Base-by-base conservation (phyloP, 2,329 filamentous ascomycete genomes). In the Thelonectria blattea region DNA sequence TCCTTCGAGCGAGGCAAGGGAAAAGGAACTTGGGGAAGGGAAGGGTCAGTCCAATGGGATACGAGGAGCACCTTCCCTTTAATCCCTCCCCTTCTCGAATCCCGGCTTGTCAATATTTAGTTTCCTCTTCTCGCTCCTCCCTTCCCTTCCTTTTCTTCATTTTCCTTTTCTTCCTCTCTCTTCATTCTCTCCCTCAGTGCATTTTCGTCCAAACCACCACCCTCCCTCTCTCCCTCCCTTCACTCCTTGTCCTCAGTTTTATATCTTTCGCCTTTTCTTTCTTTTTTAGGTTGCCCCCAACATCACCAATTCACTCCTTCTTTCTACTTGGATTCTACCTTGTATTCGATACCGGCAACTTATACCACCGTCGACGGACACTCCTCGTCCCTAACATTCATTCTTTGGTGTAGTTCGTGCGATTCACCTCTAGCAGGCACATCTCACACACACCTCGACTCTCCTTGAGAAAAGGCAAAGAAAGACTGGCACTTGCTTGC, bases 391-490 rank as follows among this genome's bases (percentile, higher is more conserved):
- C 42, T 27, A 3, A n/a, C 45, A 37, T 32, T 45, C 41, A 32
- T 51, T 48, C 30, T 22, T 17, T 37, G 17, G 43, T 42, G 9
- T 34, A 14, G 18, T 52, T 47, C 22, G 42, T 42, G 39, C 37
- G 56, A 34, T 14, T 34, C 8, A 27, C 45, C 22, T 30, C 20
- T 9, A 32, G 45, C 34, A 37, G 34, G 34, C 34, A 15, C 6
- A 37, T 37, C 34, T 10, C 43, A 49, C 56, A 32, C 17, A 37
- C 45, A 42, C 49, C 51, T 39, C 49, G 18, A 52, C 52, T 46
- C 43, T 60, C 58, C 54, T 60, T 67, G 52, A 58, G 65, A 45
- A 50, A 24, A 34, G 47, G 47, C 47, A 45, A 43, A 56, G 49
- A 18, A 43, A 32, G 46, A 41, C 32, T 43, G 17, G 30, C 15